These are phyloP conservation scores for Chlamydomonas urium DNA, from an alignment of 139 green algal genomes.

Conservation along the genomic window DNA sequence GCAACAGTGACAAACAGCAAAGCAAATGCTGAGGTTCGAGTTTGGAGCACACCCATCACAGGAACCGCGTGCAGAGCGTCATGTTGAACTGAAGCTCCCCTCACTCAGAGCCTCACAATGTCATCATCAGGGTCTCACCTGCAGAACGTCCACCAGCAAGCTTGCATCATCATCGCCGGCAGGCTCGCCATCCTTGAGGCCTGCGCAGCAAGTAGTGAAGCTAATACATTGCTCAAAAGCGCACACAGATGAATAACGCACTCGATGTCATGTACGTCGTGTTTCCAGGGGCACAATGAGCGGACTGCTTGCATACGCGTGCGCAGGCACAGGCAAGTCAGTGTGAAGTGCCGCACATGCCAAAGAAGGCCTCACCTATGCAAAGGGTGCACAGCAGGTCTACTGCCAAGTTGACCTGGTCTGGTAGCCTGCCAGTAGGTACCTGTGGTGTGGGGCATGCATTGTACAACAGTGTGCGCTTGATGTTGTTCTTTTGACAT, in stretches of 20 bases:
- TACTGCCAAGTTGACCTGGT: conserved; percentile 40
- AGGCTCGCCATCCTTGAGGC: conserved; percentile 6
- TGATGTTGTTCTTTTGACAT: too few species aligned
- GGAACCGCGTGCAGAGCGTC: too few species aligned
- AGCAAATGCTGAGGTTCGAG: background rate
- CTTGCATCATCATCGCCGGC: too few species aligned
- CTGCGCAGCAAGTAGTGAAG: conserved; percentile 1
- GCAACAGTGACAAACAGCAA: conserved; percentile 6
- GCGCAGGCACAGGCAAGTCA: background rate
- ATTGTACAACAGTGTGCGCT: too few species aligned
- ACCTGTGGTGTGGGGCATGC: too few species aligned
- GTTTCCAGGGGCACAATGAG: too few species aligned
- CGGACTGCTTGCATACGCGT: background rate
- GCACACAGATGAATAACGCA: background rate
- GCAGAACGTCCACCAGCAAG: too few species aligned
- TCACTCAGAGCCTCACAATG: conserved; percentile 6
- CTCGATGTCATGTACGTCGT: background rate
- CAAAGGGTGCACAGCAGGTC: conserved; percentile 45
- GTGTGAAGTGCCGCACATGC: background rate
- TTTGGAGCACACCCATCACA: too few species aligned
- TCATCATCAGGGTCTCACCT: background rate
- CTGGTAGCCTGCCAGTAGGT: conserved; percentile 33
- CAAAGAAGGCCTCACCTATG: conserved; percentile 33
- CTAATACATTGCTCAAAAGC: background rate
- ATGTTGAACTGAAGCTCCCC: too few species aligned